Conservation (phyloP, 2,329 filamentous ascomycete genomes). For the Alternaria sp. region DNA sequence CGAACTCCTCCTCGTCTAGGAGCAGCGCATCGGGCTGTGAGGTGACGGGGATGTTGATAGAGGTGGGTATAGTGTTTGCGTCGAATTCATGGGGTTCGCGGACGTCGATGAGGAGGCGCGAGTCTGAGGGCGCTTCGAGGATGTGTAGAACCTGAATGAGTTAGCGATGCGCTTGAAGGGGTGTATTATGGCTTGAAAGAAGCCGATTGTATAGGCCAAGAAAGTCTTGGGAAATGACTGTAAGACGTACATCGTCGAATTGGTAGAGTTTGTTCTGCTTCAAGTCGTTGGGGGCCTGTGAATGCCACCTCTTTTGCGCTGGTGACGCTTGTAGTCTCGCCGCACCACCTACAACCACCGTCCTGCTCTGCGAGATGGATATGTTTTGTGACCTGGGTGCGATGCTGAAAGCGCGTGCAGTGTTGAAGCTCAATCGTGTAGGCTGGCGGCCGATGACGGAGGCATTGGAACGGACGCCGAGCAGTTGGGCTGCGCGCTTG, state of each 20-base stretch:
- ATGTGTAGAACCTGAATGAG: slow-evolving; percentile 44
- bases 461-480: slow-evolving; percentile 16
- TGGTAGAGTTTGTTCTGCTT: slow-evolving; percentile 46
- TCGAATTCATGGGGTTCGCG: slow-evolving; percentile 74
- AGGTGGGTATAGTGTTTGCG: slow-evolving; percentile 73
- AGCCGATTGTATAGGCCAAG: no score
- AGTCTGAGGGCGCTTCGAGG: slow-evolving; percentile 30
- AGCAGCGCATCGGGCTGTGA: slow-evolving; percentile 81
- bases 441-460: slow-evolving; percentile 11
- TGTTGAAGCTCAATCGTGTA: slow-evolving; percentile 12
- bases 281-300: slow-evolving; percentile 30
- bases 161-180: not conserved
- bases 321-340: not conserved
- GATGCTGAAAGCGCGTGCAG: slow-evolving; percentile 11
- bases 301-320: slow-evolving; percentile 44
- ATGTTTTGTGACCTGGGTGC: not conserved
- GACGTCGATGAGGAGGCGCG: slow-evolving; percentile 60
- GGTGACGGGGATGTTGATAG: slow-evolving; percentile 81
- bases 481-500: slow-evolving; percentile 20
- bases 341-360: not conserved
- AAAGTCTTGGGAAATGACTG: not conserved
- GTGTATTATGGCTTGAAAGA: no score
- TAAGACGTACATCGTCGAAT: slow-evolving; percentile 45
- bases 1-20: slow-evolving; percentile 77
- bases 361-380: not conserved